Percentiles rank a stretch among this genome's conserved stretches.
Evolutionary conservation across 352 stramenopile species (phyloP).

Genomic region (Phytophthora multivora): DNA sequence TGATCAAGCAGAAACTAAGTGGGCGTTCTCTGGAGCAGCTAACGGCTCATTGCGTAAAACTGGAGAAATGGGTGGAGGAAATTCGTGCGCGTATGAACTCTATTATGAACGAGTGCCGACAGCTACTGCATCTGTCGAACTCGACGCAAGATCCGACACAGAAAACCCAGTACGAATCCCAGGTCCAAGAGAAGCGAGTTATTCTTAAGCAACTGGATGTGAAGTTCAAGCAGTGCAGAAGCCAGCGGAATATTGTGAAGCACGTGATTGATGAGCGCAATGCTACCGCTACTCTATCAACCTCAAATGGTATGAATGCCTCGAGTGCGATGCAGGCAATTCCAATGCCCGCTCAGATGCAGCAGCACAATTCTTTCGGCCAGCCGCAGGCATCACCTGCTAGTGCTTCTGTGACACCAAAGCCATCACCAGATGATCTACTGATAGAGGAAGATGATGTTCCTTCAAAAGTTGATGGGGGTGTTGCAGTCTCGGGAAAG

Average conservation of each 20-base stretch:
- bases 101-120: slow-evolving; percentile 83
- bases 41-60: slow-evolving; percentile 78
- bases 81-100: slow-evolving; percentile 80
- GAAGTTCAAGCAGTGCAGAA: slow-evolving; percentile 82
- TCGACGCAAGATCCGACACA: slow-evolving; percentile 68
- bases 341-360: slow-evolving; percentile 48
- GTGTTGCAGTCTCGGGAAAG: slow-evolving; percentile 36
- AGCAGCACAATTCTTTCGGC: slow-evolving; percentile 34
- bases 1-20: slow-evolving; percentile 76
- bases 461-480: slow-evolving; percentile 26
- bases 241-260: slow-evolving; percentile 82
- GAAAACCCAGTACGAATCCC: slow-evolving; percentile 66
- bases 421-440: slow-evolving; percentile 59
- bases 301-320: slow-evolving; percentile 19
- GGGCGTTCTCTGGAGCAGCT: slow-evolving; percentile 75
- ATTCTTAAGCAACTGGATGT: slow-evolving; percentile 79
- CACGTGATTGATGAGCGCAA: slow-evolving; percentile 72
- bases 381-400: slow-evolving; percentile 8
- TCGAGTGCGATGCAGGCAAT: slow-evolving; percentile 47
- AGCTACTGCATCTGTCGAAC: slow-evolving; percentile 78
- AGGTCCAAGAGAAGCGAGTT: slow-evolving; percentile 73
- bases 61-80: slow-evolving; percentile 82
- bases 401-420: slow-evolving; percentile 11
- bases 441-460: slow-evolving; percentile 57
- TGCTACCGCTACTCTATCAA: slow-evolving; percentile 11